A percentile compares a stretch with the other conserved stretches of the same genome.
These are phyloP conservation scores for Camellia japonica DNA, from an alignment of 148 eudicot genomes.

Conservation along the genomic window DNA sequence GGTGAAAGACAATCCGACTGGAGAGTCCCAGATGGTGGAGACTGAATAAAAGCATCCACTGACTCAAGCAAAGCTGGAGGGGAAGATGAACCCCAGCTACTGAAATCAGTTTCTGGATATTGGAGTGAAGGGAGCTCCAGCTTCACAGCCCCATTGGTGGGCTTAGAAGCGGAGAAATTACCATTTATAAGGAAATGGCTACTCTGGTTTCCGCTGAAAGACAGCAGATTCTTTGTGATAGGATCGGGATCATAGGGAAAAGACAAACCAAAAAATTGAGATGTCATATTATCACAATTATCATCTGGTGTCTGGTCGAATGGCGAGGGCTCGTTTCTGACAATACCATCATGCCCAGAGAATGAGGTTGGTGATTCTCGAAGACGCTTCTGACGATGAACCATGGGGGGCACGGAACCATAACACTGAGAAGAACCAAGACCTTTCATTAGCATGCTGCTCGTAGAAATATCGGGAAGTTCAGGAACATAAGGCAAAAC, in stretches of 20 bases:
- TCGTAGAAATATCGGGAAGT: constrained; percentile 17
- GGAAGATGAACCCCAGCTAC: constrained; percentile 22
- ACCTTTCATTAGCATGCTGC: constrained; percentile 14
- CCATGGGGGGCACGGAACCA: constrained; percentile 11
- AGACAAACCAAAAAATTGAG: constrained; percentile 16
- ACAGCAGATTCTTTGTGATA: background rate
- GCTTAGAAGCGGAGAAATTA: constrained; percentile 25
- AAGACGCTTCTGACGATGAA: constrained; percentile 21
- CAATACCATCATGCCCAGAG: background rate
- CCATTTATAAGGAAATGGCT: constrained; percentile 27
- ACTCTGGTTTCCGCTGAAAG: constrained; percentile 19
- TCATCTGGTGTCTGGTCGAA: constrained; percentile 14
- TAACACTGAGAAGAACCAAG: constrained; percentile 23
- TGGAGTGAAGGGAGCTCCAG: constrained; percentile 41
- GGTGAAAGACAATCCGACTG: constrained; percentile 18
- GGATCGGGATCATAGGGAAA: constrained; percentile 19
- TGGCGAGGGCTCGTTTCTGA: background rate
- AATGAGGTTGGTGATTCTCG: constrained; percentile 14
- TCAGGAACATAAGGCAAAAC: constrained; percentile 19
- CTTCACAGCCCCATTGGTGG: constrained; percentile 18
- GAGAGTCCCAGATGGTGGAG: constrained; percentile 9
- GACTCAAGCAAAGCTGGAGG: constrained; percentile 19
- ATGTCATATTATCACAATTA: constrained; percentile 11
- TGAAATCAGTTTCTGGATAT: constrained; percentile 27
- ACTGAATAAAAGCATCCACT: constrained; percentile 28